These are phyloP conservation scores for Arthrobotrys entomopaga DNA, from an alignment of 2,329 filamentous ascomycete genomes.

Conservation along the genomic window DNA sequence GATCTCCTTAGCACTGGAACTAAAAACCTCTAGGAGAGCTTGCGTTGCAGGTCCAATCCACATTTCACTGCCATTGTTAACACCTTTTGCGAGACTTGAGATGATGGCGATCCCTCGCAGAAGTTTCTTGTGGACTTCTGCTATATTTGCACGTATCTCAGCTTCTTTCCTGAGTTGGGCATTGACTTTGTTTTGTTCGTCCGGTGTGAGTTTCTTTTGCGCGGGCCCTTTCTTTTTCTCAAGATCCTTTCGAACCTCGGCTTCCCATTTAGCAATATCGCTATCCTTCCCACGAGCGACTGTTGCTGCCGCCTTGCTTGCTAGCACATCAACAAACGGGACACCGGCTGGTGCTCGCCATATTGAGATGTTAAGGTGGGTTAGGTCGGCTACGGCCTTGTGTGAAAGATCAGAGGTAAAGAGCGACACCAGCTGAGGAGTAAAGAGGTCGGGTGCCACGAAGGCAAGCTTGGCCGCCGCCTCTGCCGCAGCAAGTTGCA, in stretches of 20 bases:
- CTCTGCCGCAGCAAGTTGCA: constrained; percentile 75
- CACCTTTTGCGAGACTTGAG: constrained; percentile 80
- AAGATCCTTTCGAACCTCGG: constrained; percentile 84
- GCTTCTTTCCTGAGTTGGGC: constrained; percentile 89
- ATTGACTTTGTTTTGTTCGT: constrained; percentile 89
- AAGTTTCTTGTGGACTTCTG: constrained; percentile 75
- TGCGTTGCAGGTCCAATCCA: constrained; percentile 88
- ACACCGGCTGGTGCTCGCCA: constrained; percentile 90
- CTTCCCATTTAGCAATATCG: constrained; percentile 96
- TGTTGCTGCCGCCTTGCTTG: constrained; percentile 65
- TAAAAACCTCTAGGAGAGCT: constrained; percentile 77
- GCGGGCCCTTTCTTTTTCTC: constrained; percentile 88
- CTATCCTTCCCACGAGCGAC: constrained; percentile 75
- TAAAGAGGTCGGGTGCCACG: constrained; percentile 84
- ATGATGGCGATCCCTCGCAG: constrained; percentile 87
- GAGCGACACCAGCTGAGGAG: constrained; percentile 77
- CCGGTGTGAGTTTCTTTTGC: constrained; percentile 87
- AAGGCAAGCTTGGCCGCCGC: constrained; percentile 93
- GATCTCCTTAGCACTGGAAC: constrained; percentile 81
- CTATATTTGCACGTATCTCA: constrained; percentile 78
- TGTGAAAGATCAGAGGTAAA: constrained; percentile 79
- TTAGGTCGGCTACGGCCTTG: constrained; percentile 75
- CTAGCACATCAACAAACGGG: constrained; percentile 85
- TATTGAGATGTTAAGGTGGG: constrained; percentile 89
- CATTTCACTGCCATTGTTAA: constrained; percentile 84